Base-by-base conservation (phyloP, 129 eudicot species). In the Artemisia tridentata region DNA sequence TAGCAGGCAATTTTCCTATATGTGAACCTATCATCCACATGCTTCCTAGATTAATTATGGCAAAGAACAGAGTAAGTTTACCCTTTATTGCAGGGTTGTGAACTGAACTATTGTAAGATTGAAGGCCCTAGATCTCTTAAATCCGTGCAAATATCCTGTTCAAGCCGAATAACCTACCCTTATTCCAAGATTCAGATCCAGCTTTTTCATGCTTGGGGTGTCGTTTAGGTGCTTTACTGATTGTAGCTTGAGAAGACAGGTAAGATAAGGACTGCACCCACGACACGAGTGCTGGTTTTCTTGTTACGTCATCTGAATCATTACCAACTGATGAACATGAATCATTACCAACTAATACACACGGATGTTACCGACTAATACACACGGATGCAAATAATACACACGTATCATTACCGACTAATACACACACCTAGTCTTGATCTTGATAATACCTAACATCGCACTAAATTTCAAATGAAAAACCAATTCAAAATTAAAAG, bases 251-350 rank as follows among this genome's bases (percentile, higher is more conserved):
- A 67, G 96, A 84, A 74, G 88, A 84, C 13, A 95, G 87, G 72
- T 85, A 95, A 54, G 96, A 95, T 53, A 95, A 78, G 7, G 99
- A 95, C 78, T 95, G 99, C 75, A 95, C 73, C 97, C 97, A 95
- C 15, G 97, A 95, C 55, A 95, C 92, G 19, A 95, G 80, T 21
- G 86, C 60, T 4, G 96, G 96, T 76, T 95, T 95, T 41, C 96
- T 72, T 15, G 89, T 88, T 63, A 95, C 99, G 76, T 95, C 97
- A 63, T 95, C 99, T 59, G 99, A 95, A 52, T 95, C 99, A 49
- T n/a, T n/a, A n/a, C n/a, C n/a, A n/a, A n/a, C n/a, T n/a, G n/a
- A n/a, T n/a, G n/a, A n/a, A n/a, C n/a, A n/a, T n/a, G n/a, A n/a
- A n/a, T n/a, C n/a, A n/a, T n/a, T n/a, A n/a, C n/a, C n/a, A n/a